Evolutionary conservation across 1,284 basidiomycete genomes (phyloP), one percentile per base, ranked within the genome.

Genomic region (Inonotus hispidus): DNA sequence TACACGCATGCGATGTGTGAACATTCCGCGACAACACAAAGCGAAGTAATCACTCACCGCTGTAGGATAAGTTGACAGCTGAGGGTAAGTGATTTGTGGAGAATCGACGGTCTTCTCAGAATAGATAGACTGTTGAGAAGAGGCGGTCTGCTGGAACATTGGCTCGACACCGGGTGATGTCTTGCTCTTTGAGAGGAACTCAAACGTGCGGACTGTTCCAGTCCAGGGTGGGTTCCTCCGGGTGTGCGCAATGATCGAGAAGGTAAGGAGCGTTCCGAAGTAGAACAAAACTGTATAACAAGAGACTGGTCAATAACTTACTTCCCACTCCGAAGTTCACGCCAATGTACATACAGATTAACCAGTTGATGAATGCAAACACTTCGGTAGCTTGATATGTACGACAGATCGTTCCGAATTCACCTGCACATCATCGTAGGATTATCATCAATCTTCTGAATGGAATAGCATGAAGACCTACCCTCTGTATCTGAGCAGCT

Each of bases 281-380:
- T 66, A 67, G 21, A 38, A 64, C 41, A 64, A 32, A 11, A 67
- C 66, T 64, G 39, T 8, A 21, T 53, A n/a, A 19, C 27, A 43
- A 19, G 29, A 16, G 23, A 50, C 47, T 56, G 14, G 16, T 14
- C 23, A 27, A 21, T 16, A 27, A 21, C 11, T 16, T 32, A 10
- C 25, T 11, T 14, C 8, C 27, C n/a, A n/a, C n/a, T n/a, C n/a
- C 23, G 14, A 52, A 35, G 14, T 4, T 29, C 5, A 19, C 2
- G 10, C 16, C 11, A 25, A 43, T 58, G 39, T 7, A 71, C 81
- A 63, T 59, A 84, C 82, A 65, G 2, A 77, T 64, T 27, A 84
- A 63, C 75, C 82, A 86, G 61, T 70, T 77, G 46, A 86, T 66
- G 72, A 80, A 83, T 7, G 76, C 68, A 67, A 85, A 83, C 0